Evolutionary conservation across 169 alveolate species (phyloP).

Genomic region (Plasmodium cynomolgi): DNA sequence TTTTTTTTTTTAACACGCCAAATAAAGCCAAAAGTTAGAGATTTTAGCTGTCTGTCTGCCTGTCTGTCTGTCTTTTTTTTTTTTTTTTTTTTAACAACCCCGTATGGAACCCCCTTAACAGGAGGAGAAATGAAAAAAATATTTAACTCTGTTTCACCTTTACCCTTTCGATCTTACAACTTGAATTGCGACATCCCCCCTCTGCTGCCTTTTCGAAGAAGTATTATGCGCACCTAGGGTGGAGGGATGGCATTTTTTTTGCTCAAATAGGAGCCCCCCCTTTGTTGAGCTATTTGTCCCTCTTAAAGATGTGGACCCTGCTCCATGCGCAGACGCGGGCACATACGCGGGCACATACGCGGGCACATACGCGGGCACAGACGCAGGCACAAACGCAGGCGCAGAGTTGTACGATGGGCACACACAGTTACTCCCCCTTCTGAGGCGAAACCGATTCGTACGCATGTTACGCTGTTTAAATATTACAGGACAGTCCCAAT

Average conservation of each 20-base stretch:
- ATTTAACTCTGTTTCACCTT: neutral
- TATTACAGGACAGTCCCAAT: neutral
- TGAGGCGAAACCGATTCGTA: neutral
- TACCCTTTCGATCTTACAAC: neutral
- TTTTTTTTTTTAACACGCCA: neutral
- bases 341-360: neutral
- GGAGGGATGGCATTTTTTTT: neutral
- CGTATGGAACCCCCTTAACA: neutral
- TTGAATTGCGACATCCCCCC: neutral
- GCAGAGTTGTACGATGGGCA: neutral
- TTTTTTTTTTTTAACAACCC: neutral
- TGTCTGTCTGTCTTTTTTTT: neutral
- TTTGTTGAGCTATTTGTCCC: neutral
- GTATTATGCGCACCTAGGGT: neutral
- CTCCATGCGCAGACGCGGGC: neutral
- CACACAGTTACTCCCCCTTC: neutral
- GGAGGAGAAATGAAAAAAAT: neutral
- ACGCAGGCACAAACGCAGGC: neutral
- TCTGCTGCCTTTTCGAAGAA: neutral
- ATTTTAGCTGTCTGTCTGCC: neutral
- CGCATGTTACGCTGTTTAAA: neutral
- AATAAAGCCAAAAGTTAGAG: neutral
- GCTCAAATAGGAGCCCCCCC: neutral
- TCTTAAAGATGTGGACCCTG: neutral
- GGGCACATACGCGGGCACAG: neutral